Evolutionary conservation across 352 stramenopile species (phyloP), one percentile per base, ranked within the genome.

Genomic region (Thraustochytrium striatum): DNA sequence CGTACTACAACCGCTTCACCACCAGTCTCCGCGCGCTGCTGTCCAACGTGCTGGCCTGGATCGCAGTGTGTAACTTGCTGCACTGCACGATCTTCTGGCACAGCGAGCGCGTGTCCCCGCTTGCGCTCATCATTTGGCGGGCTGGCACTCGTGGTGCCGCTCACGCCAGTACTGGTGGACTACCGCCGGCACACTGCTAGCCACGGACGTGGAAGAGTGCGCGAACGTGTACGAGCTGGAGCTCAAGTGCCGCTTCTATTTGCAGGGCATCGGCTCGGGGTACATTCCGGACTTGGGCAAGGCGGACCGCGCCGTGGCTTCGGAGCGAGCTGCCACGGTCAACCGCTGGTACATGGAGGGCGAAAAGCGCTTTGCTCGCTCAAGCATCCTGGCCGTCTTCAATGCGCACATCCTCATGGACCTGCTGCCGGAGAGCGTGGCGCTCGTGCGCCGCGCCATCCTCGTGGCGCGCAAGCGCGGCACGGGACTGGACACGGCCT

Each of bases 381-480:
- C 65, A 38, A 61, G 65, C 35, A 43, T 43, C 19, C 50, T 75
- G n/a, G 41, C 30, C 36, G 65, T 75, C 9, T 75, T 75, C 36
- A 39, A 75, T 30, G 65, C 65, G 2, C 65, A 75, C 65, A 11
- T 75, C 0, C 25, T 75, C n/a, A 39, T 75, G 25, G 65, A 75
- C n/a, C 68, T 75, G 58, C 25, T 75, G 32, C 30, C 30, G 21
- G 7, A 43, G 13, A 39, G 65, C 16, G 61, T 16, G 0, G 41
- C 65, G 21, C 65, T 75, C 39, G 65, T 75, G n/a, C 65, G 65
- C 9, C 65, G 65, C 19, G 65, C 65, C 11, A 75, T 75, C 36
- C 44, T 61, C 44, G 61, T 75, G 19, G 65, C 65, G 19, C 30
- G 61, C n/a, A 21, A 38, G 7, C 44, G 52, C 1, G 65, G 65